Evolutionary conservation across 768 basidiomycete genomes (phyloP), one percentile per base, ranked within the genome.

Genomic region (Pulveroboletus sp.): DNA sequence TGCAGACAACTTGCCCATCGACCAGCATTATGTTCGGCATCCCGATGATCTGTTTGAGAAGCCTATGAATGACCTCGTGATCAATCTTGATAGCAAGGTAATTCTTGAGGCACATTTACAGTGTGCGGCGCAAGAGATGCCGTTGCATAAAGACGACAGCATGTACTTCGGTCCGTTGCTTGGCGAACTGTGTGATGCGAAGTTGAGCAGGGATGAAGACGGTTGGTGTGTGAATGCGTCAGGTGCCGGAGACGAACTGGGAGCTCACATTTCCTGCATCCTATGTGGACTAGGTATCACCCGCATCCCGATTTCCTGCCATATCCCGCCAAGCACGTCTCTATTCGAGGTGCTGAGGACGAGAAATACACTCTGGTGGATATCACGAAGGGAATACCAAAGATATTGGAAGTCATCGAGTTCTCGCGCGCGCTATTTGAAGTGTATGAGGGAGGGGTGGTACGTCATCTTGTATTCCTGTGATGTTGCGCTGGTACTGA

Each of bases 51-150:
- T 95, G 8, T 90, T 86, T 58, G 76, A 83, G 38, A 75, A 74
- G 58, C 68, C 77, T 5, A 70, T 79, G 39, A 79, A 81, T 31
- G 82, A 87, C 48, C 72, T 93, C 18, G 62, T 82, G 10, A 62
- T 93, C 35, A 87, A 94, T 62, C 67, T 89, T 9, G 81, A 86
- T 10, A 93, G 80, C 61, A 78, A 80, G 51, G 71, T 89, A 24
- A 73, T 93, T 21, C 70, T 92, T 2, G 93, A 93, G 73, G 85
- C 81, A 6, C 92, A 93, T 62, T 65, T 94, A 11, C 93, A 94
- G 62, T 95, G 91, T 56, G 93, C 92, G 15, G 89, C 81, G 0
- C 74, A 84, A 47, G 93, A 94, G 67, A 86, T 95, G 80, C 92
- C 92, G 0, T 57, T 93, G 21, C 80, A 78, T 15, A 54, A 68